phyloP scores from a whole-genome alignment of 306 rosid species.

The Dryas octopetala region DNA sequence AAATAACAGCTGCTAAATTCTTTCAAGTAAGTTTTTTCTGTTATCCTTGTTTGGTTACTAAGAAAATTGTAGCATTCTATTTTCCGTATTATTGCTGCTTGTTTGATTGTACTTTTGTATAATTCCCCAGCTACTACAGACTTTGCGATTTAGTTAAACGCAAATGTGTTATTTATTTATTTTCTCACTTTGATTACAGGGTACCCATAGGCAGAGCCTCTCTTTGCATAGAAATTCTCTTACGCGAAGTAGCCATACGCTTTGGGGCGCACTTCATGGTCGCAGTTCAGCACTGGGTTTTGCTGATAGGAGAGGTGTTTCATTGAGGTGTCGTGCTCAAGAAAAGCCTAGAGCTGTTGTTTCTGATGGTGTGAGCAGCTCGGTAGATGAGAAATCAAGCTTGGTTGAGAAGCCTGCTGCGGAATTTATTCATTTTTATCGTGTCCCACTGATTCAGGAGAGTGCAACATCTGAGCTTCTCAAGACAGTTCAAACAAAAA shows the following conservation, averaged over 20 bases:
- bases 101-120: too few relatives aligned
- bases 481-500: slow-evolving; percentile 59
- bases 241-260: slow-evolving; percentile 36
- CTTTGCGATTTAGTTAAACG: too few relatives aligned
- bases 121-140: too few relatives aligned
- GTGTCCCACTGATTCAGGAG: slow-evolving; percentile 68
- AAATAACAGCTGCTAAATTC: too few relatives aligned
- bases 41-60: neutral
- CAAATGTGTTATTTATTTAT: neutral
- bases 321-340: slow-evolving; percentile 53
- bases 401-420: slow-evolving; percentile 48
- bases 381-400: slow-evolving; percentile 41
- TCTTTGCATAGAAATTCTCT: slow-evolving; percentile 38
- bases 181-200: slow-evolving; percentile 40
- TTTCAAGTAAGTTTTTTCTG: too few relatives aligned
- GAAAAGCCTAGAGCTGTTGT: slow-evolving; percentile 51
- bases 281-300: slow-evolving; percentile 5
- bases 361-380: slow-evolving; percentile 42
- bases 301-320: slow-evolving; percentile 23
- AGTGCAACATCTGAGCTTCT: slow-evolving; percentile 71
- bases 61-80: neutral
- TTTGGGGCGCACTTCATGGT: slow-evolving; percentile 44
- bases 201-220: slow-evolving; percentile 44
- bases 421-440: slow-evolving; percentile 61
- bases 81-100: too few relatives aligned